A percentile compares a stretch with the other conserved stretches of the same genome.
Conservation (phyloP, 306 rosid species). For the Lagenaria siceraria region DNA sequence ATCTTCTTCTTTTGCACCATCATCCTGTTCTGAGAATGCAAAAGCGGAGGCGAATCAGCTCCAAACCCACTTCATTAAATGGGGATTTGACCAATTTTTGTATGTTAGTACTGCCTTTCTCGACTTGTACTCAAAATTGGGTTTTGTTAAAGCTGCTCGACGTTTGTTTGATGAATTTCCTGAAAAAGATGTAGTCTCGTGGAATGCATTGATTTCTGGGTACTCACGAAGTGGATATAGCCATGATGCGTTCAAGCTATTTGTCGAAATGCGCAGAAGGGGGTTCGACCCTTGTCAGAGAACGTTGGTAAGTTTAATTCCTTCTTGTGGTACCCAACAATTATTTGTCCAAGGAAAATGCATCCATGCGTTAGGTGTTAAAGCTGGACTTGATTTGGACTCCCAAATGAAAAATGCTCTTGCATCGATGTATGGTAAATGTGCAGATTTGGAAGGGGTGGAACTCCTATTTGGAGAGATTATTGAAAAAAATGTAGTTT, state of each 20-base stretch:
- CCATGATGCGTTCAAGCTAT: not conserved
- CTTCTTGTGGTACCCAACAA: not conserved
- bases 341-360: not conserved
- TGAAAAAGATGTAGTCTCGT: not conserved
- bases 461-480: not conserved
- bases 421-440: not conserved
- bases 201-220: slow-evolving; percentile 1
- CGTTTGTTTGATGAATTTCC: not conserved
- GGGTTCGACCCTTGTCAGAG: not conserved
- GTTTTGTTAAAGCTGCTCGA: not conserved
- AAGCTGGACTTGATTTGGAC: slow-evolving; percentile 3
- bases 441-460: not conserved
- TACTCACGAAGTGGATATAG: not conserved
- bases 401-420: not conserved
- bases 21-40: not conserved
- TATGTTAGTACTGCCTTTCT: not conserved
- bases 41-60: not conserved
- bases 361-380: not conserved
- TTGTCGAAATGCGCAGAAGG: not conserved
- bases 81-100: slow-evolving; percentile 5
- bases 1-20: not conserved
- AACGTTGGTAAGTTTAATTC: not conserved
- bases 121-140: slow-evolving; percentile 4
- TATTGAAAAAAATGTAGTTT: not conserved
- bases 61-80: not conserved